phyloP scores from a whole-genome alignment of 73 alveolate species.

The Effrenium voratum region DNA sequence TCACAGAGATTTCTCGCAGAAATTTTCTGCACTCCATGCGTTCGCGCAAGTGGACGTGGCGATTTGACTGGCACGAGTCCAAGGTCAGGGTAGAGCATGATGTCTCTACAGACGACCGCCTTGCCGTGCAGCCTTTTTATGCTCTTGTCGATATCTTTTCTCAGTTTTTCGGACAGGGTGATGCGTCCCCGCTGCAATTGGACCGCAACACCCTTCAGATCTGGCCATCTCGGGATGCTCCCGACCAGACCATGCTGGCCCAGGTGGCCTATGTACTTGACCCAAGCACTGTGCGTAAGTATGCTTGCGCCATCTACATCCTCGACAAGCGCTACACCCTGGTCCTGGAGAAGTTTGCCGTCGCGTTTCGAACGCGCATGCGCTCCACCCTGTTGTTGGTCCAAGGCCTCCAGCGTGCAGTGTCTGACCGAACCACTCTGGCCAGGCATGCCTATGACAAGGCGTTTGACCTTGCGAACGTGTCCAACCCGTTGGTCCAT shows the following conservation, averaged over 20 bases:
- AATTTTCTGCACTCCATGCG: not conserved
- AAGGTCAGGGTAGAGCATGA: conserved; percentile 36
- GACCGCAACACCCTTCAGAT: conserved; percentile 35
- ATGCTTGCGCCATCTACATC: not conserved
- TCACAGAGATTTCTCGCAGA: not conserved
- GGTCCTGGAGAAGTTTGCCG: not conserved
- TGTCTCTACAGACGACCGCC: conserved; percentile 39
- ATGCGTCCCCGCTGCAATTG: not conserved
- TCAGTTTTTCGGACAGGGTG: not conserved
- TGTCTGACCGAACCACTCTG: conserved; percentile 1
- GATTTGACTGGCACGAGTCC: not conserved
- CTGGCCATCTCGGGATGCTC: not conserved
- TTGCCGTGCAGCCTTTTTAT: conserved; percentile 26
- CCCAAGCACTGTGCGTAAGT: not conserved
- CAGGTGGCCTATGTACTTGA: conserved; percentile 47
- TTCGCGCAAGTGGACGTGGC: not conserved
- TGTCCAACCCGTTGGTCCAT: not conserved
- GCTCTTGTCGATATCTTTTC: conserved; percentile 17
- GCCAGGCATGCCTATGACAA: conserved; percentile 24
- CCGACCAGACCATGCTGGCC: not conserved
- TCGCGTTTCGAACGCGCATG: not conserved
- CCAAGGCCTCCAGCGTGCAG: conserved; percentile 15
- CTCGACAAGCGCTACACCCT: not conserved
- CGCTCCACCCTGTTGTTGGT: not conserved
- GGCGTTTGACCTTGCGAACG: conserved; percentile 29